Evolutionary conservation across 331 rosid genomes (phyloP).

Genomic region (Arachis monticola): DNA sequence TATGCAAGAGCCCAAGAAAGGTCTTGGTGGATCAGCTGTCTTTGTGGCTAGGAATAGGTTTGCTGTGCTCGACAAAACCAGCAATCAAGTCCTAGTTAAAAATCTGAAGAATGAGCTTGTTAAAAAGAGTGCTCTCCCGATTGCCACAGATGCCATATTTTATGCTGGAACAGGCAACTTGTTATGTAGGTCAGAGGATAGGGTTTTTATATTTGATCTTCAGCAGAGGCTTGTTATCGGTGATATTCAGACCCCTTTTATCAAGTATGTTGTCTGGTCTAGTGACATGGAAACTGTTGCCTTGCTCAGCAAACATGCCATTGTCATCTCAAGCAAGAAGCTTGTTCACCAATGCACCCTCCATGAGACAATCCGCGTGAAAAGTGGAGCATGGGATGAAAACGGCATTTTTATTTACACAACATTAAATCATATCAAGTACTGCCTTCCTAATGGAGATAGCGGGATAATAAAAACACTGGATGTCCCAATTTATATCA

Average conservation of each 20-base stretch:
- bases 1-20: slow-evolving; percentile 84
- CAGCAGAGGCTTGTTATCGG: slow-evolving; percentile 85
- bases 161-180: slow-evolving; percentile 93
- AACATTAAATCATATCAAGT: slow-evolving; percentile 87
- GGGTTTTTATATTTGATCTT: slow-evolving; percentile 83
- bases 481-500: slow-evolving; percentile 90
- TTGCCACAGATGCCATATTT: slow-evolving; percentile 82
- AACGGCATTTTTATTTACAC: slow-evolving; percentile 93
- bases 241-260: slow-evolving; percentile 84
- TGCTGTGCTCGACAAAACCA: slow-evolving; percentile 87
- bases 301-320: slow-evolving; percentile 92
- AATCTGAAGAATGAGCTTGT: slow-evolving; percentile 81
- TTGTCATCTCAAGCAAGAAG: slow-evolving; percentile 83
- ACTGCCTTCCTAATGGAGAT: slow-evolving; percentile 95
- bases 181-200: slow-evolving; percentile 90
- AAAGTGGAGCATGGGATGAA: slow-evolving; percentile 99
- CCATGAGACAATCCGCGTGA: slow-evolving; percentile 97
- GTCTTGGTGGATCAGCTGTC: slow-evolving; percentile 88
- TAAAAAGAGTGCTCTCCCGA: slow-evolving; percentile 77
- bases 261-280: slow-evolving; percentile 92
- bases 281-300: slow-evolving; percentile 91
- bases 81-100: slow-evolving; percentile 72
- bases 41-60: slow-evolving; percentile 94
- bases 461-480: slow-evolving; percentile 89
- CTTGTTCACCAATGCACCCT: slow-evolving; percentile 96